Evolutionary conservation across 345 rosid species (phyloP).

Genomic region (Nephelium lappaceum): DNA sequence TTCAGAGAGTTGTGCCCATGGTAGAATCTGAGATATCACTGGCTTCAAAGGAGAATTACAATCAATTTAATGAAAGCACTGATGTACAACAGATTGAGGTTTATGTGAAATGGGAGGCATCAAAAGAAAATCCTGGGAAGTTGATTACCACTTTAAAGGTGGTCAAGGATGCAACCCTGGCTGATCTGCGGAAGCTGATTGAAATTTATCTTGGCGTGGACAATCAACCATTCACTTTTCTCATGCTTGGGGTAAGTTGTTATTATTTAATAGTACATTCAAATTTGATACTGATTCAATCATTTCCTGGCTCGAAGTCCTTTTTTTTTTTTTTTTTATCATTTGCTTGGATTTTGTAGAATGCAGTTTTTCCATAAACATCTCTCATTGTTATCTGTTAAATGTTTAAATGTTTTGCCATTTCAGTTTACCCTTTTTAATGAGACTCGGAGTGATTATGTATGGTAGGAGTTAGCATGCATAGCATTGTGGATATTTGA

Average conservation of each 20-base stretch:
- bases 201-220: conserved; percentile 58
- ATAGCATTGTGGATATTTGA: conserved; percentile 1
- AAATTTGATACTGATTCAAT: too few relatives aligned
- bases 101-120: conserved; percentile 65
- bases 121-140: conserved; percentile 51
- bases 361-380: too few relatives aligned
- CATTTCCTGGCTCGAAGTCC: not conserved
- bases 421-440: too few relatives aligned
- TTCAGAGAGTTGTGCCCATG: conserved; percentile 3
- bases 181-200: conserved; percentile 73
- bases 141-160: conserved; percentile 59
- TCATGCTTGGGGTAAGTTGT: conserved; percentile 18
- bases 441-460: too few relatives aligned
- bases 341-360: too few relatives aligned
- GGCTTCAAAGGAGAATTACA: conserved; percentile 57
- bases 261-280: not conserved
- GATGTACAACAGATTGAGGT: conserved; percentile 53
- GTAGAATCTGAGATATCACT: conserved; percentile 14
- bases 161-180: conserved; percentile 52
- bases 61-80: conserved; percentile 33
- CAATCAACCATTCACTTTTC: conserved; percentile 36
- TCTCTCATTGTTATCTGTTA: too few relatives aligned
- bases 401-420: too few relatives aligned
- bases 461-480: too few relatives aligned
- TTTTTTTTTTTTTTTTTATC: too few relatives aligned